Base-by-base conservation (phyloP, 441 rosid genomes). In the Adansonia gregorii region DNA sequence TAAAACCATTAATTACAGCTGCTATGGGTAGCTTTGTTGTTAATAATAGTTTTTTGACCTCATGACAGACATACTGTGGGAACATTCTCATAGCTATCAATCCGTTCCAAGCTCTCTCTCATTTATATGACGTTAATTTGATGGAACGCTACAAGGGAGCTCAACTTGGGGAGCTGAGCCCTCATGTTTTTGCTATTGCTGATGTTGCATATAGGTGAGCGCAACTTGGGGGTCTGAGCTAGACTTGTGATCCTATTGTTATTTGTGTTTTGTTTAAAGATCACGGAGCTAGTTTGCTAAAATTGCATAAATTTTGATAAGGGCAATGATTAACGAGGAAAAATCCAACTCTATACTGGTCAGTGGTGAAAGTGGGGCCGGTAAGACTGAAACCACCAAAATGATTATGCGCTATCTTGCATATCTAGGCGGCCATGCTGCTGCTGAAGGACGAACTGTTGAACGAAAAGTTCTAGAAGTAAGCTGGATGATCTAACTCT, bases 361-460 rank as follows among this genome's bases (percentile, higher is more conserved):
- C 72, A 95, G 99, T 67, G 99, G 99, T 55, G 99, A 95, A 84
- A 95, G 99, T 81, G 97, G 98, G 65, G 94, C 99, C 41, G 99
- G 99, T 66, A 95, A 95, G 85, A 95, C 99, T 6, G 99, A 95
- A 82, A 93, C 98, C 8, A 95, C 99, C 60, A 95, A 95, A 84
- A 87, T 92, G 95, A 89, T 95, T 68, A 95, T 95, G 99, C 89
- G 89, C 35, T 95, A 95, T 83, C 94, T 95, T 80, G 99, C 99
- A 19, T 87, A 82, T 85, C 45, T 92, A 77, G 99, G 96, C 49
- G 99, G 99, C 15, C 88, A 88, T 78, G 74, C 85, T 73, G 88
- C 87, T 72, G 87, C 81, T 61, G 97, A 86, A 80, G 95, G 95
- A 54, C 85, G 87, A 63, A 87, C 96, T 0, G 92, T 93, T 77